Evolutionary conservation across 441 rosid genomes (phyloP).

Genomic region (Codiaeum variegatum): DNA sequence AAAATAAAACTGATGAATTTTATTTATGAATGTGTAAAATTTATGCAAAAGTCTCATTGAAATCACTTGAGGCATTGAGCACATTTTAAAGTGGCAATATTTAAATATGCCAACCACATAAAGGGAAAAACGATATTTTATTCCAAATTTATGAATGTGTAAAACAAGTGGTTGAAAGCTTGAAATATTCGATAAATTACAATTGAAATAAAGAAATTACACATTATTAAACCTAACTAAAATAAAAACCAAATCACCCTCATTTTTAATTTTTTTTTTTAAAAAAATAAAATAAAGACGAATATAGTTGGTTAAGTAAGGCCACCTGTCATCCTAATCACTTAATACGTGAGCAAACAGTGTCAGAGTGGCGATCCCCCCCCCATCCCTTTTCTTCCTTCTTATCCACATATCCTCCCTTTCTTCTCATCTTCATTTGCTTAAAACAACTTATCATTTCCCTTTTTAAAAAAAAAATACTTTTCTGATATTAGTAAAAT

Average conservation of each 20-base stretch:
- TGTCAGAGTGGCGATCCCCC: not conserved
- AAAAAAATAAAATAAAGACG: not conserved
- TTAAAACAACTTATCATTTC: not conserved
- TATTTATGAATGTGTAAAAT: too few relatives aligned
- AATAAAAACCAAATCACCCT: too few relatives aligned
- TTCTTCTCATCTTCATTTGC: not conserved
- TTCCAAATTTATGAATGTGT: not conserved
- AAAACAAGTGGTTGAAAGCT: too few relatives aligned
- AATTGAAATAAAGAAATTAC: not conserved
- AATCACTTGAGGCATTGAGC: not conserved
- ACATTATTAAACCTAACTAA: too few relatives aligned
- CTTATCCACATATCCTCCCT: constrained; percentile 11
- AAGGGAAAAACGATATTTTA: not conserved
- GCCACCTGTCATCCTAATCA: constrained; percentile 25
- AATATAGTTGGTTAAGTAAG: not conserved
- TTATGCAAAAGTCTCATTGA: not conserved
- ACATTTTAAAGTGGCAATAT: not conserved
- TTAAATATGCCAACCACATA: too few relatives aligned
- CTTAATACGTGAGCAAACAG: constrained; percentile 9
- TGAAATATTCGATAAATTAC: too few relatives aligned
- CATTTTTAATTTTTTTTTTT: too few relatives aligned
- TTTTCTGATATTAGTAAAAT: too few relatives aligned
- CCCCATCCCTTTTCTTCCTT: constrained; percentile 6
- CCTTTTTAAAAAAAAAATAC: not conserved
- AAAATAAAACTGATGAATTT: too few relatives aligned